Base-by-base conservation (phyloP, 805 yeast genomes). In the Candida verbasci region DNA sequence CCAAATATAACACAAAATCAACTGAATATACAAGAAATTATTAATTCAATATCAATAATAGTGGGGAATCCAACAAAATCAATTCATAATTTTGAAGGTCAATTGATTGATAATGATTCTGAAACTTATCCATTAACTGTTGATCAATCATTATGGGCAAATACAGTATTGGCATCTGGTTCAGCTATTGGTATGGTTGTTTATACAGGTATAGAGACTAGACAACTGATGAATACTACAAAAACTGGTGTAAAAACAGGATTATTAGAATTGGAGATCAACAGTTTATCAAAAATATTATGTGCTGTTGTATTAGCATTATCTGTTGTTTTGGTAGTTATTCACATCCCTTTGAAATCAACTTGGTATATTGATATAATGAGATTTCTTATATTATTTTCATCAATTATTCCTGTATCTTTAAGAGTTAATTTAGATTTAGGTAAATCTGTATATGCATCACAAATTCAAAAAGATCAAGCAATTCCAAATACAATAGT, bases 61-160 rank as follows among this genome's bases (percentile, higher is more conserved):
- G 87, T 87, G 6, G 76, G 81, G n/a, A 74, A 82, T 1, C 99
- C 99, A 1, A 76, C 82, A 17, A 89, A 85, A 55, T 74, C 85
- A 5, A 93, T 93, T 43, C 91, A 89, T 50, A 59, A 71, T 2
- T 93, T 93, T 58, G 56, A 76, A 33, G 98, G 98, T 9, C 82
- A 80, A 45, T 55, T 89, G 16, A 66, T 78, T 2, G 69, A 72
- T 41, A 74, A 73, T 28, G 71, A 76, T 18, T 31, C 34, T 3
- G 16, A 31, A 18, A 69, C 80, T 1, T 65, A 73, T 16, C 85
- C 93, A 3, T 64, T 93, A 10, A 71, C 82, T 3, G 79, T 93
- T 8, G 99, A 93, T 58, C 89, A 91, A 52, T 87, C 98, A 0
- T 60, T 94, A 55, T 93, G 99, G 99, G 97, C 97, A 10, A 93